phyloP scores from a whole-genome alignment of 768 basidiomycete genomes.

The Dentipellis sp. region DNA sequence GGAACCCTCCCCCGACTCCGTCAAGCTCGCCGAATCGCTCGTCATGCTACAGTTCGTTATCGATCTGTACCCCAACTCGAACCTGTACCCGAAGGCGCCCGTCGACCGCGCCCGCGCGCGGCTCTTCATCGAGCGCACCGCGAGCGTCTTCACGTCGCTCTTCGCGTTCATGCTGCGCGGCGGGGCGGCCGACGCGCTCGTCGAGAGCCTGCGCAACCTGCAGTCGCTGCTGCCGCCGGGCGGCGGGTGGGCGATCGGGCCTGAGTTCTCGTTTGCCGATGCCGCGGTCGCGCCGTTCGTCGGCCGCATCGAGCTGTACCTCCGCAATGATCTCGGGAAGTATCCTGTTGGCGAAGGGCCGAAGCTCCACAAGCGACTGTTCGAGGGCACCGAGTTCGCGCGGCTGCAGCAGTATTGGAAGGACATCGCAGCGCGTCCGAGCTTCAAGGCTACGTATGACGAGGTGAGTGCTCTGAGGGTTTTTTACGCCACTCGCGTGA shows the following conservation, averaged over 20 bases:
- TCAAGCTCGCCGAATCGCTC: slow-evolving; percentile 56
- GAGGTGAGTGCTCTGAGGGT: slow-evolving; percentile 26
- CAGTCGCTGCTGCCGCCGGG: slow-evolving; percentile 41
- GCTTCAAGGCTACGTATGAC: slow-evolving; percentile 43
- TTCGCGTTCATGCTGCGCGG: slow-evolving; percentile 25
- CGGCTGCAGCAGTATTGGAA: slow-evolving; percentile 36
- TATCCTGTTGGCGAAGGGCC: slow-evolving; percentile 30
- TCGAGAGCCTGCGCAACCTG: slow-evolving; percentile 34
- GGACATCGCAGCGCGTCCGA: slow-evolving; percentile 37
- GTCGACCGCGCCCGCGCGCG: slow-evolving; percentile 49
- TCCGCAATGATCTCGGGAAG: slow-evolving; percentile 41
- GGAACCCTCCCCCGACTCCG: slow-evolving; percentile 48
- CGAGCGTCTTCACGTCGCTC: slow-evolving; percentile 34
- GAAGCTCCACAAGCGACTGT: slow-evolving; percentile 27
- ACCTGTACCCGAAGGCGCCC: slow-evolving; percentile 45
- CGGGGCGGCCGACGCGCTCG: slow-evolving; percentile 33
- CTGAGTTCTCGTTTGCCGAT: slow-evolving; percentile 54
- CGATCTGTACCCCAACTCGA: slow-evolving; percentile 41
- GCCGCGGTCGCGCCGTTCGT: slow-evolving; percentile 52
- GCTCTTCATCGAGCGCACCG: slow-evolving; percentile 52
- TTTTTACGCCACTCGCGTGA: no score
- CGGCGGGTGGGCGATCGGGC: slow-evolving; percentile 32
- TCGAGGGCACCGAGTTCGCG: slow-evolving; percentile 34
- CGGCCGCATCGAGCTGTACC: slow-evolving; percentile 35
- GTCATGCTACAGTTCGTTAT: slow-evolving; percentile 60